Percentiles rank a stretch among this genome's conserved stretches.
phyloP scores from a whole-genome alignment of 2,329 filamentous ascomycete species.

The Elsinoe fawcettii region DNA sequence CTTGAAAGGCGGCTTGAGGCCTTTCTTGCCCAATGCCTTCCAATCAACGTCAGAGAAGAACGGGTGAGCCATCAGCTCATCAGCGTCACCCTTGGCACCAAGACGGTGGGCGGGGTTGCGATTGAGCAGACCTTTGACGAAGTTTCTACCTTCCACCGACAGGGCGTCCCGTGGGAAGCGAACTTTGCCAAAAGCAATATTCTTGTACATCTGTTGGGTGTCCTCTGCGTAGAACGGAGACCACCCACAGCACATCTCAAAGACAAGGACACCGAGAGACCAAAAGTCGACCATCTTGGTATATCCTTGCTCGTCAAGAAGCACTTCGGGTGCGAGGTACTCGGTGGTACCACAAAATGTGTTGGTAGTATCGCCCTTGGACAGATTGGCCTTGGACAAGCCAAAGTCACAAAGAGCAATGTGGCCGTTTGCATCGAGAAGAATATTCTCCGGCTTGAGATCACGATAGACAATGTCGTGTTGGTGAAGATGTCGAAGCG shows the following conservation, averaged over 20 bases:
- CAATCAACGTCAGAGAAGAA: constrained; percentile 96
- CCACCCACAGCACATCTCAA: constrained; percentile 99
- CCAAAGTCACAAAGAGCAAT: constrained; percentile 98
- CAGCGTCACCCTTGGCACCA: constrained; percentile 82
- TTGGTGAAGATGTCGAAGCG: constrained; percentile 88
- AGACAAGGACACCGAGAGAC: constrained; percentile 94
- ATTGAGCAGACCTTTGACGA: constrained; percentile 95
- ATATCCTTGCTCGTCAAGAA: constrained; percentile 93
- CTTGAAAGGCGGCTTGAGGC: constrained; percentile 94
- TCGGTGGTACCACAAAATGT: constrained; percentile 98
- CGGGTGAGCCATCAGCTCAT: constrained; percentile 85
- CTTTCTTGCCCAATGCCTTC: constrained; percentile 78
- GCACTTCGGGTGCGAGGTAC: constrained; percentile 89
- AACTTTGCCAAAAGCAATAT: constrained; percentile 98
- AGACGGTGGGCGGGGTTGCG: constrained; percentile 93
- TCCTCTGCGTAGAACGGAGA: constrained; percentile 98
- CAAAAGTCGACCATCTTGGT: constrained; percentile 99
- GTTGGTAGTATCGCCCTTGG: constrained; percentile 95
- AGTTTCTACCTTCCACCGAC: constrained; percentile 90
- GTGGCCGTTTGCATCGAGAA: constrained; percentile 93
- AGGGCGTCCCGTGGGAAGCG: constrained; percentile 91
- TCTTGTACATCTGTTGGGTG: constrained; percentile 99
- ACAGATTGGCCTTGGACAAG: constrained; percentile 92
- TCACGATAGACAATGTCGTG: constrained; percentile 98
- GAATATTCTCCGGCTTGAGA: constrained; percentile 93